A percentile compares a stretch with the other conserved stretches of the same genome.
Conservation (phyloP, 441 rosid genomes). For the Erodium trifolium region DNA sequence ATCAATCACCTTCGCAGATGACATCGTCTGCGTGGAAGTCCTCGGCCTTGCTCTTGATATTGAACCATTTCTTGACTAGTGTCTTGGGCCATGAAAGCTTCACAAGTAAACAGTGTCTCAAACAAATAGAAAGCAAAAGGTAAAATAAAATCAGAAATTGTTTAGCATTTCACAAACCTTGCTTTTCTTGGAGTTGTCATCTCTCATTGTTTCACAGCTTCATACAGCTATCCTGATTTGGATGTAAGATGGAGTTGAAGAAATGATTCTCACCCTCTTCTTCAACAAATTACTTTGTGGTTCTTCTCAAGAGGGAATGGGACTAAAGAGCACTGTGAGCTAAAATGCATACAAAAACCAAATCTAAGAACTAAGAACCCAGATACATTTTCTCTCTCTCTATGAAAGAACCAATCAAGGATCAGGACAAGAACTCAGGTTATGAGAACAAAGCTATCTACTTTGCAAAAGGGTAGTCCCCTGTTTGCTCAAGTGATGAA, state of each 20-base stretch:
- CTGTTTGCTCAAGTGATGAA: conserved; percentile 22
- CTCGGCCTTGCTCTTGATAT: too few species aligned
- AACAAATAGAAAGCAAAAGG: background rate
- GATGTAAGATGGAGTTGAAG: too few species aligned
- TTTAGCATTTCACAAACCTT: conserved; percentile 46
- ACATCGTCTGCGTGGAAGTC: too few species aligned
- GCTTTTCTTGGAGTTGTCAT: conserved; percentile 67
- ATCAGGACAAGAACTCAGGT: conserved; percentile 4
- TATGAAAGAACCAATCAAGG: background rate
- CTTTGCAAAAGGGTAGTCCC: conserved; percentile 14
- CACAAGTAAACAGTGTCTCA: conserved; percentile 1
- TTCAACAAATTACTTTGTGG: background rate
- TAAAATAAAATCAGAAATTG: background rate
- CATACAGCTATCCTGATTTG: conserved; percentile 30
- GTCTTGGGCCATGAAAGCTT: conserved; percentile 91
- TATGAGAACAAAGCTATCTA: conserved; percentile 13
- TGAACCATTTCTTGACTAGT: conserved; percentile 24
- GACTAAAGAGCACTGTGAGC: too few species aligned
- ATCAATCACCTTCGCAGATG: conserved; percentile 33
- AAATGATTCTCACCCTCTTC: background rate
- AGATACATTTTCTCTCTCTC: conserved; percentile 10
- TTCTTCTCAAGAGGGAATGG: background rate
- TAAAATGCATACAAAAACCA: conserved; percentile 9
- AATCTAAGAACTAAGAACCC: conserved; percentile 18
- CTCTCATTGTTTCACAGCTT: conserved; percentile 69